Evolutionary conservation across 305 asterid species (phyloP), one percentile per base, ranked within the genome.

Genomic region (Fraxinus xanthoxyloides): DNA sequence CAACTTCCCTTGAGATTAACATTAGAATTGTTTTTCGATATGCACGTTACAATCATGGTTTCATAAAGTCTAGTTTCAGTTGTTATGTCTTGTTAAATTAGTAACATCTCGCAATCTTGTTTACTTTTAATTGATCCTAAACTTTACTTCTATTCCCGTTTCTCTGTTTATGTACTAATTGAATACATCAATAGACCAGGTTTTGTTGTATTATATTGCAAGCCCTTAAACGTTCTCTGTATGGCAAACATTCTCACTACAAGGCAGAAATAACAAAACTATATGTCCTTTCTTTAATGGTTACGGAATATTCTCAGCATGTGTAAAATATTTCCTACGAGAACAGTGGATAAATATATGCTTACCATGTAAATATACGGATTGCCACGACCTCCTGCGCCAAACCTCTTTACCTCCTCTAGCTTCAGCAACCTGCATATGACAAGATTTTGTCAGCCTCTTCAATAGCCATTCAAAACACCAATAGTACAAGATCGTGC

Each of bases 331-430:
- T 26, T 65, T 26, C 73, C 35, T 26, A 28, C 10, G 8, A 67
- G 24, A 24, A 65, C 3, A n/a, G 19, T 35, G 51, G 84, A 3
- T 30, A 10, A 23, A 21, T 26, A 63, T 63, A 63, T 21, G 10
- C 46, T 86, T 90, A 93, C 97, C 98, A 72, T 84, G 90, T 95
- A 95, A 84, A 90, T 88, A 87, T 81, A 95, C 2, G 99, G 99
- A 87, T 93, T 95, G 2, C 77, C 34, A 3, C 97, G 97, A 23
- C 97, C 99, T 82, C 99, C 99, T 72, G 93, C 93, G 28, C 99
- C 98, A 61, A 69, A 84, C 85, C 98, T 91, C 87, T 85, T 92
- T 85, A 95, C 98, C 77, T 90, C 85, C 54, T 90, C 93, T 79
- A 43, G 86, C 86, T 88, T 92, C 87, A 95, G 86, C 88, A 95